Evolutionary conservation across 1,284 basidiomycete genomes (phyloP), one percentile per base, ranked within the genome.

Genomic region (Porphyrellus sp.): DNA sequence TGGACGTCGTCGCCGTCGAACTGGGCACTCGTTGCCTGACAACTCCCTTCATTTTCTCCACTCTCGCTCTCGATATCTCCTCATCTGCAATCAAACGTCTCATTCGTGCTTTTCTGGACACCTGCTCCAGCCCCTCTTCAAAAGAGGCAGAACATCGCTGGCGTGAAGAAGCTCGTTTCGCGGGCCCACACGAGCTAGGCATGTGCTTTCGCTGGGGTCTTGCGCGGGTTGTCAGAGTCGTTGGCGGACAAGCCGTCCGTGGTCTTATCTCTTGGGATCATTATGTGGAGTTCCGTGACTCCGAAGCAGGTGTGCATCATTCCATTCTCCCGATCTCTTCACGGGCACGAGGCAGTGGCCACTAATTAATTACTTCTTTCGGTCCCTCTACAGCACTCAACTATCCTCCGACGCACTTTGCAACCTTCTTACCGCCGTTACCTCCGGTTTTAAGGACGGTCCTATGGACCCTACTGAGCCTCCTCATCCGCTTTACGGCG

Each of bases 161-260:
- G 83, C 73, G 77, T 31, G 86, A 92, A 63, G 92, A 95, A 67
- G 82, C 90, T 5, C 72, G 75, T 46, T 89, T 94, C 64, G 89
- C 91, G 0, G 85, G 83, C 13, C 86, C 91, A 21, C 85, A 93
- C 56, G 91, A 94, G 63, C 75, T 96, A 7, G 91, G 86, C 3
- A 92, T 92, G 87, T 82, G 85, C 59, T 74, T 93, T 21, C 81
- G 92, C 9, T 95, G 92, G 92, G 89, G 86, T 38, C 77, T 95
- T 9, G 84, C 84, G 13, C 74, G 90, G 38, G 80, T 90, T 48
- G 79, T 89, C 50, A 65, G 86, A 59, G 75, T 85, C 11, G 77
- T 81, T n/a, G 77, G 76, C 37, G 85, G 80, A 15, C 79, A 79
- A 52, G 86, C 83, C 59, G 78, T 83, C 53, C 83, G 83, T 51